Conservation (phyloP, 1,284 basidiomycete genomes). For the Puccinia horiana region DNA sequence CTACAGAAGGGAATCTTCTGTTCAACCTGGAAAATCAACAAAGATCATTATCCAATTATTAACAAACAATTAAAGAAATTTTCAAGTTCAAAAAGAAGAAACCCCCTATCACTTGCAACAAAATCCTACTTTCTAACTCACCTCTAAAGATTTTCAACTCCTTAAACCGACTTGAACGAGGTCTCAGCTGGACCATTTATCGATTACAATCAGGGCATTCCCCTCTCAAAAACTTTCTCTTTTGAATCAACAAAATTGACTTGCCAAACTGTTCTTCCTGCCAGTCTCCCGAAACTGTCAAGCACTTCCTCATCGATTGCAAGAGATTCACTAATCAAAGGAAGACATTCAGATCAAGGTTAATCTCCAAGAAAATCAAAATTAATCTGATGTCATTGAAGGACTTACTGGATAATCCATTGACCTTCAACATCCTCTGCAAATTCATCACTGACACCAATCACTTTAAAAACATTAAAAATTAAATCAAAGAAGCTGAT, state of each 20-base stretch:
- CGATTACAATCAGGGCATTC: neutral
- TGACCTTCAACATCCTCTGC: neutral
- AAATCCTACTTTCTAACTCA: neutral
- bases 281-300: neutral
- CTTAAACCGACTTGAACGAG: neutral
- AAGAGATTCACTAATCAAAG: neutral
- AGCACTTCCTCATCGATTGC: neutral
- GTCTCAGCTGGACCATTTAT: neutral
- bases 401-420: neutral
- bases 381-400: neutral
- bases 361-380: neutral
- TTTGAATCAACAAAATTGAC: neutral
- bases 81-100: neutral
- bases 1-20: neutral
- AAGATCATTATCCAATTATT: neutral
- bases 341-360: neutral
- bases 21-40: neutral
- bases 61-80: neutral
- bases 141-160: neutral
- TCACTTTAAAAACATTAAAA: neutral
- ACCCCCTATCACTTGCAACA: neutral
- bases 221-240: neutral
- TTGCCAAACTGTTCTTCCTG: neutral
- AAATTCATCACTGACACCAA: neutral
- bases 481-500: neutral